Evolutionary conservation across 1,139 yeast genomes (phyloP), one percentile per base, ranked within the genome.

Genomic region (Tardiomyces depauwii): DNA sequence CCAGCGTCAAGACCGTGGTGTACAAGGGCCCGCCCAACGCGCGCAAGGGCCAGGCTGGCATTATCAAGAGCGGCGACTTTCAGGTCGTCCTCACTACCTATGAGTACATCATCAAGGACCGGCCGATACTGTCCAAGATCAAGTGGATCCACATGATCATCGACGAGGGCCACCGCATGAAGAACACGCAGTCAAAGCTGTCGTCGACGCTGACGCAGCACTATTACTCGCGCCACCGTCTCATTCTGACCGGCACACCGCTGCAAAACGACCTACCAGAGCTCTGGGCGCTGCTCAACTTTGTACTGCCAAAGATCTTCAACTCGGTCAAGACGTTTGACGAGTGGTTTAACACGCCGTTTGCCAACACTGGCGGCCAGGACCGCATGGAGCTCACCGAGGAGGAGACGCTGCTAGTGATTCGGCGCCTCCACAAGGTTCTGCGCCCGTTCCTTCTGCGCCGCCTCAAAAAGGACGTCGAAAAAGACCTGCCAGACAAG

Each of bases 161-260:
- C 55, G 98, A 91, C 72, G 98, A 91, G 71, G 98, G 98, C 67
- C 98, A 91, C 64, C 80, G 98, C 66, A 87, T 91, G 97, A 91
- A 91, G 67, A 91, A 91, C 64, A 73, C 96, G 0, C 80, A 82
- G 54, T 87, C 96, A 12, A 91, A 91, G 61, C 71, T 91, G 51
- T 85, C 96, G 1, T 75, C 72, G 51, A 91, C 98, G 0, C 76
- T 91, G 55, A 80, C 86, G 18, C 82, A 80, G 54, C 85, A 80
- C 61, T 91, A 91, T 62, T 81, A 78, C 53, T 82, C 95, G 9
- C 81, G 82, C 55, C 80, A 87, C 64, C 74, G 98, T 61, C 76
- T 91, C 57, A 91, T 91, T 68, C 73, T 91, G 59, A 91, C 98
- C 4, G 98, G 98, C 75, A 91, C 98, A 1, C 98, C 98, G 21